A percentile compares a stretch with the other conserved stretches of the same genome.
These are phyloP conservation scores for Ceratocystis destructans DNA, from an alignment of 2,329 filamentous ascomycete genomes.

Conservation along the genomic window DNA sequence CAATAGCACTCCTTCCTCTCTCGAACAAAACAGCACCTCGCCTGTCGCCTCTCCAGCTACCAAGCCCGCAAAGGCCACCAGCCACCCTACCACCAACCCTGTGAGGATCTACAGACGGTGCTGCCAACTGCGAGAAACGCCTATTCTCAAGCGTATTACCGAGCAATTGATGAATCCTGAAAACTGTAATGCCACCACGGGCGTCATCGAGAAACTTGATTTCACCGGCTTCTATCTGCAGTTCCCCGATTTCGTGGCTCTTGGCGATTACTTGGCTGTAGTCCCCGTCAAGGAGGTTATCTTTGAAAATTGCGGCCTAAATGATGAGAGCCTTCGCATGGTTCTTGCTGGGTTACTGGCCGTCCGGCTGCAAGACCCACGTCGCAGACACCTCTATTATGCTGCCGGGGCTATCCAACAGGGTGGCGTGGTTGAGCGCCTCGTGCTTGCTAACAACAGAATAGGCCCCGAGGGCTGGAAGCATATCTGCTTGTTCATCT, in stretches of 20 bases:
- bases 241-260: conserved; percentile 66
- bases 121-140: conserved; percentile 84
- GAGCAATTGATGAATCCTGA: conserved; percentile 66
- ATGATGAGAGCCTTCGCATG: conserved; percentile 73
- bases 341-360: conserved; percentile 76
- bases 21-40: background rate
- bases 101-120: conserved; percentile 86
- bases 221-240: conserved; percentile 75
- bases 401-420: conserved; percentile 32
- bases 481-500: conserved; percentile 75
- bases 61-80: conserved; percentile 33
- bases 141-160: conserved; percentile 80
- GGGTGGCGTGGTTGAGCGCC: conserved; percentile 67
- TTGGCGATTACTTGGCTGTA: conserved; percentile 87
- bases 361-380: conserved; percentile 52
- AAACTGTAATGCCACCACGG: conserved; percentile 51
- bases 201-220: conserved; percentile 71
- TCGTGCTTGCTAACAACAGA: conserved; percentile 86
- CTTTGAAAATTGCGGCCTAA: conserved; percentile 74
- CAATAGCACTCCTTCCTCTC: conserved; percentile 17
- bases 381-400: conserved; percentile 25
- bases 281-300: conserved; percentile 80
- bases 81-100: conserved; percentile 70
- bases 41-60: conserved; percentile 26
- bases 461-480: conserved; percentile 82